Percentiles rank a stretch among this genome's conserved stretches.
Conservation (phyloP, 2,329 filamentous ascomycete species). For the Neopestalotiopsis rosae region DNA sequence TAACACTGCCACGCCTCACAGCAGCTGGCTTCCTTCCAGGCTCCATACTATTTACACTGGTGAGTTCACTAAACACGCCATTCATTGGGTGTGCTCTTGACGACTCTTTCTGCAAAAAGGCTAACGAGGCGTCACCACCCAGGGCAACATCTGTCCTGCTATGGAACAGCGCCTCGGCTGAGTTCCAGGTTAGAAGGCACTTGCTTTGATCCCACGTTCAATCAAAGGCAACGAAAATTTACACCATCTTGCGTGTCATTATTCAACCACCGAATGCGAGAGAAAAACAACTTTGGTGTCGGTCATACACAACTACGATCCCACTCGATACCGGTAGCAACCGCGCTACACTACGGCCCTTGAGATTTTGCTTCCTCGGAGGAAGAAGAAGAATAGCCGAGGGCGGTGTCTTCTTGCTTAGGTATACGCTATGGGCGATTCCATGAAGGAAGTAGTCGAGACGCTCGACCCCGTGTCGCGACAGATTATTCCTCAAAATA, state of each 20-base stretch:
- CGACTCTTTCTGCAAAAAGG: background rate
- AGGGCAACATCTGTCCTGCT: background rate
- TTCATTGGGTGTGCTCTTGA: background rate
- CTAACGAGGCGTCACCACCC: background rate
- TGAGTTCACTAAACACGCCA: background rate
- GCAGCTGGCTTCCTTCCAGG: background rate
- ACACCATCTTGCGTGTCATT: background rate
- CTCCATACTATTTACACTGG: background rate
- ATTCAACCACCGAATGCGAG: background rate
- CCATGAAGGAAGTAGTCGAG: constrained; percentile 43
- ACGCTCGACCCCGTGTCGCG: constrained; percentile 41
- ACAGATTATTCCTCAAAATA: constrained; percentile 36
- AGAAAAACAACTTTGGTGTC: background rate
- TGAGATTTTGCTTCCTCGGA: constrained; percentile 4
- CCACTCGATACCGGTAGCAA: background rate
- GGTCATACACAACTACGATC: background rate
- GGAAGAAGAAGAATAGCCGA: constrained; percentile 24
- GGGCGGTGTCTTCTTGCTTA: constrained; percentile 35
- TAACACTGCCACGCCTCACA: background rate
- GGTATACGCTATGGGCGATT: constrained; percentile 42
- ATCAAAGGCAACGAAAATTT: background rate
- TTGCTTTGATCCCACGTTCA: background rate
- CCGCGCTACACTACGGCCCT: background rate
- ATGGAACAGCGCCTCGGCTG: background rate
- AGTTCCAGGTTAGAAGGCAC: background rate